A percentile compares a stretch with the other conserved stretches of the same genome.
These are phyloP conservation scores for Ophiocordyceps camponoti-saundersi DNA, from an alignment of 2,329 filamentous ascomycete species.

Conservation along the genomic window DNA sequence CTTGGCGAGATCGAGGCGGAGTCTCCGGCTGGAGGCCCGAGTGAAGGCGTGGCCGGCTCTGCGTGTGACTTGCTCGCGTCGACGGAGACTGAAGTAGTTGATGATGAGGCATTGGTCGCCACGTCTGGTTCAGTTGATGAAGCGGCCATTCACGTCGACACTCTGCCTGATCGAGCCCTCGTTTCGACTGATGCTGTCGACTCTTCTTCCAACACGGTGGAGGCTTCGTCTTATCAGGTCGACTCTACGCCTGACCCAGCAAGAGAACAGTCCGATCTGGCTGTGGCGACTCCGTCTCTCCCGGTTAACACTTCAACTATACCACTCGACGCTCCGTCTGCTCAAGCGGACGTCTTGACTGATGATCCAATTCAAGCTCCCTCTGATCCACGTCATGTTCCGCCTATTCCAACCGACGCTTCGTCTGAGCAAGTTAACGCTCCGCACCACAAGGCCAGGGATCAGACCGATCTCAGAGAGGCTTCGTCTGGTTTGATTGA, in stretches of 20 bases:
- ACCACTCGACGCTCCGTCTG: background rate
- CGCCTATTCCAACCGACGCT: background rate
- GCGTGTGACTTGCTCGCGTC: background rate
- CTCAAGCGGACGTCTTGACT: background rate
- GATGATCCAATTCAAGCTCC: background rate
- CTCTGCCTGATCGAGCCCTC: background rate
- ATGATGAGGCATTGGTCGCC: background rate
- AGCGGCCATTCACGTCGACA: background rate
- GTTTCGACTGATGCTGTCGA: background rate
- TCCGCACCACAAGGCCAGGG: no score
- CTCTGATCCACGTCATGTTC: background rate
- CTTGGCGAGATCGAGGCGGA: background rate
- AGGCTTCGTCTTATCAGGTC: background rate
- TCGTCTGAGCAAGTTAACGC: background rate
- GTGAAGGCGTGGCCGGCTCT: background rate
- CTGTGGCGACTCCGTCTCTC: background rate
- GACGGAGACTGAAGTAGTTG: background rate
- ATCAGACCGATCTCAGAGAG: background rate
- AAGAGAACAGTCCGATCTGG: background rate
- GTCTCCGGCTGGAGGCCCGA: background rate
- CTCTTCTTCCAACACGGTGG: background rate
- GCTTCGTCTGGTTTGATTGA: background rate
- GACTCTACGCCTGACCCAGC: background rate
- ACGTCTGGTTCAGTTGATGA: background rate
- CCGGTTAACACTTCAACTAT: background rate